Evolutionary conservation across 2,329 filamentous ascomycete species (phyloP).

Genomic region (Penicillium sp.): DNA sequence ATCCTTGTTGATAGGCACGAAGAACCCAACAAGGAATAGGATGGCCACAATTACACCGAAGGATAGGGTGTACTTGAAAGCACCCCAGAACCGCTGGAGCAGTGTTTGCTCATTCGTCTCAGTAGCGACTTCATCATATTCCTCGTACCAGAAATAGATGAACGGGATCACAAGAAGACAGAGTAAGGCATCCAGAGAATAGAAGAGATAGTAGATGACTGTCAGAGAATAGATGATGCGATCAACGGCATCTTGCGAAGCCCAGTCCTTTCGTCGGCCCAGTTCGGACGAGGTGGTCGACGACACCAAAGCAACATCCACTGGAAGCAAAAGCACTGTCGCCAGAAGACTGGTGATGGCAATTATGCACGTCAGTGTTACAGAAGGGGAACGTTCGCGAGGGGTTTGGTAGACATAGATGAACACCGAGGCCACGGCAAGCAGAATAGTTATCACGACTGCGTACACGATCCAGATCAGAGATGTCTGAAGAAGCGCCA

Average conservation of each 20-base stretch:
- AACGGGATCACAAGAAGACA: constrained; percentile 91
- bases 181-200: constrained; percentile 84
- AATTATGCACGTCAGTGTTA: constrained; percentile 81
- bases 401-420: constrained; percentile 90
- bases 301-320: constrained; percentile 92
- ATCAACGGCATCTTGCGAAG: constrained; percentile 74
- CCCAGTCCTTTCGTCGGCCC: constrained; percentile 91
- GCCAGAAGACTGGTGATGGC: constrained; percentile 84
- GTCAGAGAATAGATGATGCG: constrained; percentile 76
- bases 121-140: constrained; percentile 86
- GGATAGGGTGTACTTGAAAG: constrained; percentile 83
- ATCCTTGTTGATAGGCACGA: constrained; percentile 75
- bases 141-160: constrained; percentile 97
- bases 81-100: constrained; percentile 71
- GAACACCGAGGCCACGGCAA: constrained; percentile 76
- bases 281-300: constrained; percentile 73
- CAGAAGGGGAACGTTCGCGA: constrained; percentile 75
- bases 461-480: constrained; percentile 95
- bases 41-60: constrained; percentile 73
- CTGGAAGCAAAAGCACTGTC: constrained; percentile 85
- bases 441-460: constrained; percentile 71
- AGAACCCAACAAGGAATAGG: constrained; percentile 89
- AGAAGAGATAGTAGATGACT: constrained; percentile 88
- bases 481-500: constrained; percentile 76
- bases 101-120: constrained; percentile 74